Evolutionary conservation across 2,329 filamentous ascomycete species (phyloP).

Genomic region (Calonectria henricotiae): DNA sequence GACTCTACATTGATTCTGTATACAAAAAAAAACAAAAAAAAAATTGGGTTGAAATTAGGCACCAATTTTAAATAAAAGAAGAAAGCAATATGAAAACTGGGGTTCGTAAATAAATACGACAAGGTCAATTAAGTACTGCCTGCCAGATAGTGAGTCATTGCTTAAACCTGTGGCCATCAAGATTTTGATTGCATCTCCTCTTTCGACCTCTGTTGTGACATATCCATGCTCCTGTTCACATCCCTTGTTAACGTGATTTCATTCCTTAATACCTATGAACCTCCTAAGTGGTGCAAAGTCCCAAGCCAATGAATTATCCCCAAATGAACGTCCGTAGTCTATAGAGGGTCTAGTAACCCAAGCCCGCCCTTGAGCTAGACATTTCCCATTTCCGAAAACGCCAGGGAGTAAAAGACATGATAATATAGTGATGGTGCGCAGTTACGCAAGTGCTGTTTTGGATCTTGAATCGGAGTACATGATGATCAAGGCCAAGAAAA

Average conservation of each 20-base stretch:
- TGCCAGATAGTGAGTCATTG: neutral
- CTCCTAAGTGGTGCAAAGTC: neutral
- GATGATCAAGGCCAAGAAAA: neutral
- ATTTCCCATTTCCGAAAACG: constrained; percentile 8
- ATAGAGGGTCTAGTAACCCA: constrained; percentile 23
- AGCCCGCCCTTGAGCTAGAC: constrained; percentile 9
- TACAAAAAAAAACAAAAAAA: neutral
- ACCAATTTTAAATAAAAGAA: neutral
- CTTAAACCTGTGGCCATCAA: constrained; percentile 1
- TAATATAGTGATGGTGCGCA: neutral
- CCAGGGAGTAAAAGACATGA: neutral
- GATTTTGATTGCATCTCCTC: constrained; percentile 4
- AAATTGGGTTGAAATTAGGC: constrained; percentile 7
- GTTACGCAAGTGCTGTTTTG: constrained; percentile 1
- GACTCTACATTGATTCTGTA: neutral
- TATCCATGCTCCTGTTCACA: constrained; percentile 1
- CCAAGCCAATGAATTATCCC: constrained; percentile 9
- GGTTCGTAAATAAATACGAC: constrained; percentile 1
- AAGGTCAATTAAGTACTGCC: neutral
- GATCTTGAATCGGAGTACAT: neutral
- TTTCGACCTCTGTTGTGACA: constrained; percentile 4
- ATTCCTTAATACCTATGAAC: neutral
- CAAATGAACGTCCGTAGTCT: constrained; percentile 19
- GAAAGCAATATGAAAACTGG: neutral
- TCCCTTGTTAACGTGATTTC: neutral